Percentiles rank a stretch among this genome's conserved stretches.
Conservation (phyloP, 164 flowering plant species). For the Chimonanthus salicifolius region DNA sequence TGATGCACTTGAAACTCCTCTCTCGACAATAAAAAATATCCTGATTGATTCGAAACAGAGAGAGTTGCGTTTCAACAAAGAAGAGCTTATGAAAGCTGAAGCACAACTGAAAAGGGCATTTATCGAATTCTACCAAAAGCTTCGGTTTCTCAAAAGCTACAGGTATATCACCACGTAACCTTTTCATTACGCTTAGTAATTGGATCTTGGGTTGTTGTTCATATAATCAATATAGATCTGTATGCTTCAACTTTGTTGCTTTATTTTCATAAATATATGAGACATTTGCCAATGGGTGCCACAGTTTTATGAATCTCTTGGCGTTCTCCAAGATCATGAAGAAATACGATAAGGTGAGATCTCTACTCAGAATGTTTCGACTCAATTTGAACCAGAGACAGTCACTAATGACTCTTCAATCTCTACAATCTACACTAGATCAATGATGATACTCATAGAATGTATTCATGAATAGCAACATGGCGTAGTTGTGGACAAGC, state of each 20-base stretch:
- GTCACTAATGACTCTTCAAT: not conserved
- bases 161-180: conserved; percentile 28
- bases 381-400: not conserved
- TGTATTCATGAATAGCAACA: not conserved
- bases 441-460: not conserved
- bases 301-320: conserved; percentile 65
- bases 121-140: conserved; percentile 54
- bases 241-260: not conserved
- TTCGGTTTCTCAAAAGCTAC: conserved; percentile 58
- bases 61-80: conserved; percentile 35
- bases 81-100: conserved; percentile 54
- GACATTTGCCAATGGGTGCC: conserved; percentile 7
- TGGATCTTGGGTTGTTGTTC: not conserved
- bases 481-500: not conserved
- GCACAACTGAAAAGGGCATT: conserved; percentile 43
- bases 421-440: not conserved
- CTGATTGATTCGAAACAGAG: conserved; percentile 20
- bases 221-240: not conserved
- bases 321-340: conserved; percentile 84
- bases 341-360: conserved; percentile 77
- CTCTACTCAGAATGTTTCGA: not conserved
- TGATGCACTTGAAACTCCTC: conserved; percentile 46
- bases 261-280: conserved; percentile 6
- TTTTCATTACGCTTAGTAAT: not conserved
- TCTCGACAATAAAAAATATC: conserved; percentile 43